Evolutionary conservation across 2,329 filamentous ascomycete species (phyloP).

Genomic region (Daldinia sp.): DNA sequence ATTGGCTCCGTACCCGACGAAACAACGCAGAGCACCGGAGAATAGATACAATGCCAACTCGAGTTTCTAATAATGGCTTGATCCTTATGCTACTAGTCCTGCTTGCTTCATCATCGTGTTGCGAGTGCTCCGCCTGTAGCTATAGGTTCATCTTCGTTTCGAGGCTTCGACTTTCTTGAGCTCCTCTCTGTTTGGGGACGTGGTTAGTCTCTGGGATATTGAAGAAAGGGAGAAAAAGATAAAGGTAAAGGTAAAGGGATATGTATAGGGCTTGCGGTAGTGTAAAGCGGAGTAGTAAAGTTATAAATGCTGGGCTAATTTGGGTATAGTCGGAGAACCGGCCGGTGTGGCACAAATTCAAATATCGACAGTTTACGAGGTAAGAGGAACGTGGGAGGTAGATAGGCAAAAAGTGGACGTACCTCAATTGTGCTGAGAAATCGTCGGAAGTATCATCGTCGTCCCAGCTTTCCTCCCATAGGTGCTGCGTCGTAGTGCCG

Average conservation of each 20-base stretch:
- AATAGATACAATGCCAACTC: slow-evolving; percentile 17
- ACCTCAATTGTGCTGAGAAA: slow-evolving; percentile 95
- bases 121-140: neutral
- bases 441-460: slow-evolving; percentile 97
- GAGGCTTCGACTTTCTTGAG: slow-evolving; percentile 89
- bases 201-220: slow-evolving; percentile 8
- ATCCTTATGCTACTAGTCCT: neutral
- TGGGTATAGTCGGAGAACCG: neutral
- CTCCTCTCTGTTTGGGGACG: slow-evolving; percentile 71
- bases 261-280: neutral
- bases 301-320: neutral
- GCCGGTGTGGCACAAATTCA: neutral
- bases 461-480: slow-evolving; percentile 99
- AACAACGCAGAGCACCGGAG: neutral
- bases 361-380: neutral
- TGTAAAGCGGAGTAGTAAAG: neutral
- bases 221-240: neutral
- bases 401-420: slow-evolving; percentile 48
- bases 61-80: neutral
- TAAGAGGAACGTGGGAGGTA: neutral
- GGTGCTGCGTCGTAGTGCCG: slow-evolving; percentile 73
- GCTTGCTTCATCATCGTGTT: neutral
- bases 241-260: neutral
- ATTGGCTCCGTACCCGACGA: neutral
- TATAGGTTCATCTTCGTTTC: slow-evolving; percentile 64